Conservation (phyloP, 805 yeast species). For the Scheffersomyces lignosus region DNA sequence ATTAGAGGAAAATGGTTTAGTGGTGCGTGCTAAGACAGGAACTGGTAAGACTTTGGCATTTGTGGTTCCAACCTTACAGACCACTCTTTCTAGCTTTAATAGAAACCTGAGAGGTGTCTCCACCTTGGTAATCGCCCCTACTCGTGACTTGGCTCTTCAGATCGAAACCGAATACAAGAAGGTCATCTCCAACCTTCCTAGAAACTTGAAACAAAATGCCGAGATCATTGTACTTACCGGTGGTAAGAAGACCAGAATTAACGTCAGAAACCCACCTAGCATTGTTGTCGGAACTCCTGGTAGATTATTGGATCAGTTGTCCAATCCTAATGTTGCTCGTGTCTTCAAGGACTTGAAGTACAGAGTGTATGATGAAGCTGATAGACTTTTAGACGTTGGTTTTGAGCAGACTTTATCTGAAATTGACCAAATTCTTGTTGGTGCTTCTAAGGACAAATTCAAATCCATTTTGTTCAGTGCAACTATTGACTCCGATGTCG, state of each 20-base stretch:
- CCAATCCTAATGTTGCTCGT: slow-evolving; percentile 42
- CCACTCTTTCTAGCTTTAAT: slow-evolving; percentile 9
- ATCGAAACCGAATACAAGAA: slow-evolving; percentile 64
- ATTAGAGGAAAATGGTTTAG: slow-evolving; percentile 61
- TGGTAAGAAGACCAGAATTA: slow-evolving; percentile 48
- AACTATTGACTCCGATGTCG: slow-evolving; percentile 72
- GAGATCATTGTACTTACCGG: slow-evolving; percentile 56
- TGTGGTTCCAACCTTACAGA: slow-evolving; percentile 73
- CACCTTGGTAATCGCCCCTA: slow-evolving; percentile 78
- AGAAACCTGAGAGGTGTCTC: slow-evolving; percentile 28
- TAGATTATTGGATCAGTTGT: slow-evolving; percentile 64
- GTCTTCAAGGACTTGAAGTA: slow-evolving; percentile 57
- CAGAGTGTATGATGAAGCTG: slow-evolving; percentile 89
- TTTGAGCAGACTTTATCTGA: slow-evolving; percentile 65
- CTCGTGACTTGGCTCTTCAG: slow-evolving; percentile 88
- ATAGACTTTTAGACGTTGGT: slow-evolving; percentile 78
- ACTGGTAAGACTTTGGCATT: slow-evolving; percentile 94
- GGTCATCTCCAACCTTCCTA: slow-evolving; percentile 29
- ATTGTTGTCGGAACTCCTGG: slow-evolving; percentile 91
- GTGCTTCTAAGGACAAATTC: slow-evolving; percentile 31
- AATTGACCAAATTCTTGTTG: slow-evolving; percentile 52
- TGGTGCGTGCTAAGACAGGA: slow-evolving; percentile 91
- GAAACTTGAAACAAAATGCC: slow-evolving; percentile 12
- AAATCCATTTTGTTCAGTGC: slow-evolving; percentile 85
- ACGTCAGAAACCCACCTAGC: slow-evolving; percentile 42